Evolutionary conservation across 139 green algal species (phyloP).

Genomic region (Chlorella sorokiniana): DNA sequence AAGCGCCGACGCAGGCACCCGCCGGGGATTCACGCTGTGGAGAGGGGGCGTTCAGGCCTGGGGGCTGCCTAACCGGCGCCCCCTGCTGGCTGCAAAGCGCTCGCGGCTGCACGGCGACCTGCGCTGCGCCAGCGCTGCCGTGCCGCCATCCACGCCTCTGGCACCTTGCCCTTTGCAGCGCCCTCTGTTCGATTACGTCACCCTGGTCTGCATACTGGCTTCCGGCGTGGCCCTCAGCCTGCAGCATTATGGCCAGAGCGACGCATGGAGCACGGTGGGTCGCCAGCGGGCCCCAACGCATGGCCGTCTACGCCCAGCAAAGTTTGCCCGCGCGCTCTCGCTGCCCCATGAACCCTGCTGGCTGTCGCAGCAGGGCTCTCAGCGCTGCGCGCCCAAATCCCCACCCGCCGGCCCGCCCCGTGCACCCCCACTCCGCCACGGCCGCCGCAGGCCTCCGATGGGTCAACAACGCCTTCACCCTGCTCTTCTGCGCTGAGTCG

Average conservation of each 20-base stretch:
- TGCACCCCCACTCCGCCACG: neutral
- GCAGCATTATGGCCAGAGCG: neutral
- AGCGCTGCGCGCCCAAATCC: neutral
- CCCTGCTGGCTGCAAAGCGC: no score
- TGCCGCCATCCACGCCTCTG: neutral
- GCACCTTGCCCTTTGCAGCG: neutral
- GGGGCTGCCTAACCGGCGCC: no score
- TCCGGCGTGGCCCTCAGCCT: neutral
- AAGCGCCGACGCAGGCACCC: no score
- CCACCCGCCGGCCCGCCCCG: neutral
- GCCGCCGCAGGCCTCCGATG: neutral
- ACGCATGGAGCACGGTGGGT: neutral
- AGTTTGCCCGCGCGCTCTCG: no score
- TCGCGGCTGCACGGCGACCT: no score
- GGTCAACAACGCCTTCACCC: neutral
- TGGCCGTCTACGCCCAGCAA: no score
- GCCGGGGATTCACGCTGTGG: no score
- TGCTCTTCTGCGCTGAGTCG: neutral
- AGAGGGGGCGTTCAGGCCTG: no score
- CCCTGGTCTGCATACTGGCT: neutral
- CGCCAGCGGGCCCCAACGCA: neutral
- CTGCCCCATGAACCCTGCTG: no score
- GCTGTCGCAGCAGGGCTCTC: neutral
- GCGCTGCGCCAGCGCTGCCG: neutral
- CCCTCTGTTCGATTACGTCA: neutral